phyloP scores from a whole-genome alignment of 2,329 filamentous ascomycete genomes.

The Penicillium sp. region DNA sequence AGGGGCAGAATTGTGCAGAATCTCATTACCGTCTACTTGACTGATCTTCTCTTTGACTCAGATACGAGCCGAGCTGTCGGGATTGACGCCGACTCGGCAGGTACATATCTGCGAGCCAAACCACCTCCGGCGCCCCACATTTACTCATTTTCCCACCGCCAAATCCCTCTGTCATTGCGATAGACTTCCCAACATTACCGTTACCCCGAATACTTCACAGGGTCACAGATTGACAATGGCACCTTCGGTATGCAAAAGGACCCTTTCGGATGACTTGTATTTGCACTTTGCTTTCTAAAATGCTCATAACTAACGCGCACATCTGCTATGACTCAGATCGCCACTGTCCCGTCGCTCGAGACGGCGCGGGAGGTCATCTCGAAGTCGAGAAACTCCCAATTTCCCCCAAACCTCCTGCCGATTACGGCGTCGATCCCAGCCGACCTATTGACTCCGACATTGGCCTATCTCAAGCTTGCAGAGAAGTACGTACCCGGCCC shows the following conservation, averaged over 20 bases:
- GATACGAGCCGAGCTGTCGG: not conserved
- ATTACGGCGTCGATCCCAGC: slow-evolving; percentile 83
- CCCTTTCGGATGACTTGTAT: not conserved
- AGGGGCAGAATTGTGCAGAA: not conserved
- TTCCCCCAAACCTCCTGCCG: slow-evolving; percentile 76
- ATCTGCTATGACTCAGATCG: slow-evolving; percentile 43
- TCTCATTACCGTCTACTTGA: not conserved
- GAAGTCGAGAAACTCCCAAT: slow-evolving; percentile 54
- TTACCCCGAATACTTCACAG: slow-evolving; percentile 6
- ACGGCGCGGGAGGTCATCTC: slow-evolving; percentile 61
- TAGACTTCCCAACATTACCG: not conserved
- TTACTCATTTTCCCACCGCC: slow-evolving; percentile 31
- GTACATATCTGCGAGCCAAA: slow-evolving; percentile 2
- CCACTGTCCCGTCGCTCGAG: slow-evolving; percentile 64
- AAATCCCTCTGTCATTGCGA: slow-evolving; percentile 21
- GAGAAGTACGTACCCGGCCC: slow-evolving; percentile 60
- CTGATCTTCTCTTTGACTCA: not conserved
- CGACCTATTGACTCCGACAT: slow-evolving; percentile 91
- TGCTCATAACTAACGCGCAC: slow-evolving; percentile 10
- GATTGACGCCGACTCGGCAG: not conserved
- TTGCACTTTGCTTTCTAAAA: not conserved
- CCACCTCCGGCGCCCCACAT: slow-evolving; percentile 21
- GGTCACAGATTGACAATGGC: slow-evolving; percentile 30
- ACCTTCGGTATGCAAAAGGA: slow-evolving; percentile 30
- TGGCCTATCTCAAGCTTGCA: slow-evolving; percentile 90